Evolutionary conservation across 1,284 basidiomycete species (phyloP), one percentile per base, ranked within the genome.

Genomic region (Microstroma glucosiphilum): DNA sequence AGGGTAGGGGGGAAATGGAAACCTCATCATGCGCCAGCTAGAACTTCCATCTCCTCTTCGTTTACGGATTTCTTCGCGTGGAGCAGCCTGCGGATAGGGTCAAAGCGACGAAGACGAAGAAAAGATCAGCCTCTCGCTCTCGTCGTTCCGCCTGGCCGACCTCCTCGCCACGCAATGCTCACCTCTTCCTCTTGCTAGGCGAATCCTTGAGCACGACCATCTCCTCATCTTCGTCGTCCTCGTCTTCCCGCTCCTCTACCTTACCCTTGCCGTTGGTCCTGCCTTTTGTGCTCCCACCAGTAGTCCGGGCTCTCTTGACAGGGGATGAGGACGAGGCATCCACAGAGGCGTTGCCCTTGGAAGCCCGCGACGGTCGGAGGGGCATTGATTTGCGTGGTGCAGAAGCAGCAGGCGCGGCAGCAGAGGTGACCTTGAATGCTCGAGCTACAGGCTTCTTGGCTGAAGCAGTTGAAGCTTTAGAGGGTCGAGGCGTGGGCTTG

Each of bases 161-260:
- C 41, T 43, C 41, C n/a, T 11, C 41, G n/a, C n/a, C 41, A 43
- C 41, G n/a, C 11, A 11, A 11, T 11, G n/a, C 41, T 43, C 11
- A 48, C 43, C 21, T 48, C 43, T 48, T 48, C 15, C 43, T 48
- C 43, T 48, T 48, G 21, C 15, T 25, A 13, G 51, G 21, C n/a
- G 51, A 23, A 13, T 21, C 51, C 21, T 54, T 54, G 51, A 54
- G 51, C 6, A 54, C 25, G 51, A 54, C 13, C 51, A 54, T 54
- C 8, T 54, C 51, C 21, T 54, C 51, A 2, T 54, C 51, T 15
- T 54, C 51, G 6, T 54, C 51, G 3, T 8, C 51, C 25, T 26
- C 51, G 13, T 54, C 51, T 7, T 54, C 51, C 21, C 25, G 8
- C 7, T 17, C 51, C 6, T 8, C 51, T 19, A 13, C 25, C 6